Evolutionary conservation across 1,139 yeast genomes (phyloP).

Genomic region (Taphrina communis): DNA sequence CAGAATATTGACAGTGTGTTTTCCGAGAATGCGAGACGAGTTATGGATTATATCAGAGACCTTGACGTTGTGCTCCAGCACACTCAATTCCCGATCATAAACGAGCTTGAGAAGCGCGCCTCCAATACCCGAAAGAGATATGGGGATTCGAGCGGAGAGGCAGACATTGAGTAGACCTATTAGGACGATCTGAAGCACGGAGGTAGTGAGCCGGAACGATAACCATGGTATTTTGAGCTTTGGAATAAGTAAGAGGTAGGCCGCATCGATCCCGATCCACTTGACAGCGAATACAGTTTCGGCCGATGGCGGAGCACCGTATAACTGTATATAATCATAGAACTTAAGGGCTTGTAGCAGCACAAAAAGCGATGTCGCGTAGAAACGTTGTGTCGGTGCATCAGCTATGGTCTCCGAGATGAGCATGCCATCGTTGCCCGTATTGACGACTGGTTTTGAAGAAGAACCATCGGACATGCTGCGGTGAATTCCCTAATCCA

Average conservation of each 20-base stretch:
- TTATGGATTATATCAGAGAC: slow-evolving; percentile 60
- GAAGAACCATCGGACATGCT: slow-evolving; percentile 28
- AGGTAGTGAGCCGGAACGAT: slow-evolving; percentile 57
- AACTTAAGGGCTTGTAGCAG: slow-evolving; percentile 81
- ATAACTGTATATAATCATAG: slow-evolving; percentile 65
- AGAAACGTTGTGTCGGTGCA: slow-evolving; percentile 78
- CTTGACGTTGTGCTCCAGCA: slow-evolving; percentile 62
- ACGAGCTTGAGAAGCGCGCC: slow-evolving; percentile 57
- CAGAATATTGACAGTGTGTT: slow-evolving; percentile 79
- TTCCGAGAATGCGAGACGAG: slow-evolving; percentile 80
- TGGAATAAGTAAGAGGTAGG: slow-evolving; percentile 72
- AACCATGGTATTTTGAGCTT: slow-evolving; percentile 75
- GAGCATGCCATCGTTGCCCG: slow-evolving; percentile 24
- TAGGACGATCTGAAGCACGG: slow-evolving; percentile 52
- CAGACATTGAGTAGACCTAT: slow-evolving; percentile 54
- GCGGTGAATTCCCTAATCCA: not conserved
- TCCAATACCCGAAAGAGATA: slow-evolving; percentile 61
- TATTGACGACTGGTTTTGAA: slow-evolving; percentile 9
- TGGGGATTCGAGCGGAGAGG: slow-evolving; percentile 51
- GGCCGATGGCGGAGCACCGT: slow-evolving; percentile 60
- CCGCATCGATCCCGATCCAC: slow-evolving; percentile 73
- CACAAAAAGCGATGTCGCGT: slow-evolving; percentile 68
- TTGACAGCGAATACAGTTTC: slow-evolving; percentile 62
- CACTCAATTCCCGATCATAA: slow-evolving; percentile 67
- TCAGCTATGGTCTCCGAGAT: slow-evolving; percentile 56